phyloP scores from a whole-genome alignment of 768 basidiomycete species.

The Hygrophoropsis aurantiaca region DNA sequence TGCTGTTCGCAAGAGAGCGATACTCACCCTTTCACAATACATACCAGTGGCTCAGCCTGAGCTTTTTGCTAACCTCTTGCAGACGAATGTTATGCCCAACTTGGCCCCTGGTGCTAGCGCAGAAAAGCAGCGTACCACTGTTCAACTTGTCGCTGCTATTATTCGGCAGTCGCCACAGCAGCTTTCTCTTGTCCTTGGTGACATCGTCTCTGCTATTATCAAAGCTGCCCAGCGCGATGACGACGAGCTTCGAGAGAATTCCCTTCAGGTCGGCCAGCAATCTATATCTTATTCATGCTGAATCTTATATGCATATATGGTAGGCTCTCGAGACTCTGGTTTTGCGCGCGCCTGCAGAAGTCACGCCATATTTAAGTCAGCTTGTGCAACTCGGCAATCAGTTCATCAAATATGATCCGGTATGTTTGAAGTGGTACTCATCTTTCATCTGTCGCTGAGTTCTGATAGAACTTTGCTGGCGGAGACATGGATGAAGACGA shows the following conservation, averaged over 20 bases:
- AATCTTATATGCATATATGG: conserved; percentile 8
- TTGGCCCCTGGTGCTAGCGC: conserved; percentile 50
- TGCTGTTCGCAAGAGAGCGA: conserved; percentile 91
- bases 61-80: conserved; percentile 62
- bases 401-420: conserved; percentile 92
- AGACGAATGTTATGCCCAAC: conserved; percentile 58
- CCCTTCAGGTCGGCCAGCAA: conserved; percentile 57
- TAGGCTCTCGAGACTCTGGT: conserved; percentile 86
- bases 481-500: conserved; percentile 65
- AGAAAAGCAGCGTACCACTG: conserved; percentile 75
- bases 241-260: conserved; percentile 80
- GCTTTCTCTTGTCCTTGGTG: conserved; percentile 56
- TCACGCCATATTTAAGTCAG: conserved; percentile 64
- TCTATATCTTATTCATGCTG: conserved; percentile 5
- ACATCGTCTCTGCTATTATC: conserved; percentile 71
- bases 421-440: conserved; percentile 28
- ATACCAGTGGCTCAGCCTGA: conserved; percentile 68
- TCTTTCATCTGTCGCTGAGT: neutral
- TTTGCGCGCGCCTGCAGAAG: conserved; percentile 80
- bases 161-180: conserved; percentile 71
- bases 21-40: conserved; percentile 82
- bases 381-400: conserved; percentile 73
- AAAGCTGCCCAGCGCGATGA: conserved; percentile 72
- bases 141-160: conserved; percentile 78
- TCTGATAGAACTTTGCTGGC: conserved; percentile 75